Percentiles rank a stretch among this genome's conserved stretches.
These are phyloP conservation scores for Saksenaea oblongispora DNA, from an alignment of 371 early-diverging fungal genomes.

Conservation along the genomic window DNA sequence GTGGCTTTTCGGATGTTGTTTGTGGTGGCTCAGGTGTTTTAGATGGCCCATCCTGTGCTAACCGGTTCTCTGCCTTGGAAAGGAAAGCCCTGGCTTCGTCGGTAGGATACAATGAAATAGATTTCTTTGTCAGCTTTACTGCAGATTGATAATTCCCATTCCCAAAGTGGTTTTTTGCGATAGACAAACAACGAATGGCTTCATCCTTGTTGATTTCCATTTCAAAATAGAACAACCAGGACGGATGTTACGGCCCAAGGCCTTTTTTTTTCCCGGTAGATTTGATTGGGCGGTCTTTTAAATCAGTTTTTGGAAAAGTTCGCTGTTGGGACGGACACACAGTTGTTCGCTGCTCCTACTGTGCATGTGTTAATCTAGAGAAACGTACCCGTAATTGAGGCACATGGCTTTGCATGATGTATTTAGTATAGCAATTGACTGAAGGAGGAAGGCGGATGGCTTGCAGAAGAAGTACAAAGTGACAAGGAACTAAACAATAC, in stretches of 20 bases:
- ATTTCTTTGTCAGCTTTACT: slow-evolving; percentile 81
- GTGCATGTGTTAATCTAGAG: too few species aligned
- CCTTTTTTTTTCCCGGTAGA: not conserved
- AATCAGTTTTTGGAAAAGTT: too few species aligned
- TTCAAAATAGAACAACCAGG: not conserved
- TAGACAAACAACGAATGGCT: slow-evolving; percentile 75
- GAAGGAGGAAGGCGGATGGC: too few species aligned
- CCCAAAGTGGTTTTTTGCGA: slow-evolving; percentile 70
- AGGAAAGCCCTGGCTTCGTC: slow-evolving; percentile 64
- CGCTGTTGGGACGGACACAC: too few species aligned
- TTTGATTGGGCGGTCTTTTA: not conserved
- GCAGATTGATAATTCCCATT: slow-evolving; percentile 71
- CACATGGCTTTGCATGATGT: too few species aligned
- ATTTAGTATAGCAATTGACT: too few species aligned
- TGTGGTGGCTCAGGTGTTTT: slow-evolving; percentile 15
- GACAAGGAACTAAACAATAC: too few species aligned
- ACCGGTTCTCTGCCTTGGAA: slow-evolving; percentile 37
- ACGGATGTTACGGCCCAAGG: not conserved
- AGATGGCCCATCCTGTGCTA: slow-evolving; percentile 16
- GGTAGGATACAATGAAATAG: slow-evolving; percentile 77
- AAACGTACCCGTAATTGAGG: too few species aligned
- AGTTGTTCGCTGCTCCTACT: too few species aligned
- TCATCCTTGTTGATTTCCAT: slow-evolving; percentile 93
- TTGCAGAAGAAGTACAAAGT: too few species aligned
- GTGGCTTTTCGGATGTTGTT: slow-evolving; percentile 4